phyloP scores from a whole-genome alignment of 129 eudicot species.

The Escallonia herrerae region DNA sequence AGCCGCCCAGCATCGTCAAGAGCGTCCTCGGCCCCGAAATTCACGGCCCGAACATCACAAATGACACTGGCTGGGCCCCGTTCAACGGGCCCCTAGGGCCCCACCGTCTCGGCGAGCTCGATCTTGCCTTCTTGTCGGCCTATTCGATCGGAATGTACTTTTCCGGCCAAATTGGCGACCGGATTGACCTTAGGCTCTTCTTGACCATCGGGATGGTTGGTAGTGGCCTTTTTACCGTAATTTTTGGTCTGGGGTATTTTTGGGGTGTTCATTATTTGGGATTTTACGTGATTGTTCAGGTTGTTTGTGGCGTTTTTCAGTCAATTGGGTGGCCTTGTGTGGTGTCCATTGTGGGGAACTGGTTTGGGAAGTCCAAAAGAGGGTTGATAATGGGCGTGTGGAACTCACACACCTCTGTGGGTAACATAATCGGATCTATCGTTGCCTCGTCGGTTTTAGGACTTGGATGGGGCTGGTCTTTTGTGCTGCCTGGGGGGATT shows the following conservation, averaged over 20 bases:
- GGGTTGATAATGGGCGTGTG: slow-evolving; percentile 95
- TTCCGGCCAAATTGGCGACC: slow-evolving; percentile 85
- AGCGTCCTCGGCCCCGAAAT: slow-evolving; percentile 52
- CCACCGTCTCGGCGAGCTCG: slow-evolving; percentile 91
- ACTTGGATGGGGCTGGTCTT: slow-evolving; percentile 97
- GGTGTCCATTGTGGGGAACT: slow-evolving; percentile 89
- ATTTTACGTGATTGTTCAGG: slow-evolving; percentile 44
- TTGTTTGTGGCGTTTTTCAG: slow-evolving; percentile 80
- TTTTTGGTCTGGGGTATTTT: slow-evolving; percentile 83
- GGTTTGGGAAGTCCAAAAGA: slow-evolving; percentile 77
- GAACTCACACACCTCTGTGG: slow-evolving; percentile 88
- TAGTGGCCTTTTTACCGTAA: slow-evolving; percentile 55
- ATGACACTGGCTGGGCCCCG: slow-evolving; percentile 78
- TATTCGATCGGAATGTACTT: slow-evolving; percentile 89
- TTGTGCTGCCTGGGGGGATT: slow-evolving; percentile 64
- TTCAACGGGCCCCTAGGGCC: slow-evolving; percentile 71
- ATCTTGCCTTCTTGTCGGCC: slow-evolving; percentile 69
- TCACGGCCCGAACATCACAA: slow-evolving; percentile 14
- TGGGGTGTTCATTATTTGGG: slow-evolving; percentile 53
- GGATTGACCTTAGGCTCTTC: slow-evolving; percentile 60
- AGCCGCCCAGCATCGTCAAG: slow-evolving; percentile 96
- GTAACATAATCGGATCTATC: slow-evolving; percentile 79
- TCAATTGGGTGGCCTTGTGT: slow-evolving; percentile 98
- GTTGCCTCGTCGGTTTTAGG: slow-evolving; percentile 71
- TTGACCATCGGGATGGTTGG: slow-evolving; percentile 79